Base-by-base conservation (phyloP, 768 basidiomycete species). In the Steccherinum ochraceum region DNA sequence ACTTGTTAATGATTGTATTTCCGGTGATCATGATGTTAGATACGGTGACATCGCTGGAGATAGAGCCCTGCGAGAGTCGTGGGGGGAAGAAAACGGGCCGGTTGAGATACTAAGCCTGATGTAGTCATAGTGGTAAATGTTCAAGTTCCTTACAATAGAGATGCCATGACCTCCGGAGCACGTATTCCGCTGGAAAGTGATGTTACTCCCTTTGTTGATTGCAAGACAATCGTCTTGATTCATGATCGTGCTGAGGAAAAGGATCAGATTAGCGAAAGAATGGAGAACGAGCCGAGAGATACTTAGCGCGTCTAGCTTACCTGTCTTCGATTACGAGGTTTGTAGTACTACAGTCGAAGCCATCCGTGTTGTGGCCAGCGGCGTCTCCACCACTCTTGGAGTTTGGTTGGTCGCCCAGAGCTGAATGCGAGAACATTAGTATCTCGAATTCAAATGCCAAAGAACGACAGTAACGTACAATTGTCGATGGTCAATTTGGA, bases 81-180 rank as follows among this genome's bases (percentile, higher is more conserved):
- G 16, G 3, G 12, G n/a, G 25, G 2, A 2, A 43, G 24, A 5
- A 20, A 1, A 13, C 5, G 24, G 7, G 26, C 41, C 12, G 4
- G 26, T n/a, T 11, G 7, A 12, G n/a, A n/a, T n/a, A n/a, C n/a
- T n/a, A n/a, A n/a, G n/a, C n/a, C n/a, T n/a, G n/a, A n/a, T n/a
- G n/a, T n/a, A n/a, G n/a, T 24, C 21, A n/a, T n/a, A n/a, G 30
- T 35, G 30, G 30, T 35, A 16, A 35, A 35, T 7, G 16, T 35
- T 7, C 2, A 13, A 18, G 53, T 52, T 40, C 46, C 61, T 12
- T 51, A 69, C 71, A 23, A 86, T 71, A 3, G 80, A 83, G 53
- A 84, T 78, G 24, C 85, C 84, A 45, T 88, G 84, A 2, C 85
- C 83, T 23, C 72, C 71, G 2, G 67, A 64, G 64, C 84, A 86